Percentiles rank a stretch among this genome's conserved stretches.
phyloP scores from a whole-genome alignment of 2,329 filamentous ascomycete species.

The Zymoseptoria ardabiliae region DNA sequence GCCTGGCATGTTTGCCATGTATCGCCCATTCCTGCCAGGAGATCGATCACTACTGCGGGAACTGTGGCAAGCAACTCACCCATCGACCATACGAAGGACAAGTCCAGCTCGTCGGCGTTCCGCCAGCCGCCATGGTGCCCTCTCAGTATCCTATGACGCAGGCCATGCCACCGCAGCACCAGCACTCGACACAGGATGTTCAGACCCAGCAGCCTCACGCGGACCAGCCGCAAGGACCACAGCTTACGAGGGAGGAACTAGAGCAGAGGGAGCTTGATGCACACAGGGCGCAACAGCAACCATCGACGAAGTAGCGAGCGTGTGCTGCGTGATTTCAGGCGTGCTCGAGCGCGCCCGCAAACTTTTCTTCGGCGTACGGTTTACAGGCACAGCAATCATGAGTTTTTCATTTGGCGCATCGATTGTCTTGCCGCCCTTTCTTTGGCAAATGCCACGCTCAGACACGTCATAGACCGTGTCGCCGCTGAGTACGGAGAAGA shows the following conservation, averaged over 20 bases:
- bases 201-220: too few relatives aligned
- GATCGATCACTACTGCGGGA: constrained; percentile 8
- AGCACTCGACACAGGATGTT: background rate
- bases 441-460: too few relatives aligned
- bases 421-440: background rate
- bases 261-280: background rate
- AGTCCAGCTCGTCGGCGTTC: background rate
- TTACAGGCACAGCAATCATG: too few relatives aligned
- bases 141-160: background rate
- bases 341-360: background rate
- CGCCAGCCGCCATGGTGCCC: background rate
- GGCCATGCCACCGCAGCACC: background rate
- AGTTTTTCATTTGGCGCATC: too few relatives aligned
- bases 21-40: constrained; percentile 6
- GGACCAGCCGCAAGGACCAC: too few relatives aligned
- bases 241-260: background rate
- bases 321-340: background rate
- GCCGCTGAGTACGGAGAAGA: too few relatives aligned
- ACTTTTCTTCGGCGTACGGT: background rate
- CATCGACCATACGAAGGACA: constrained; percentile 3
- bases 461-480: too few relatives aligned
- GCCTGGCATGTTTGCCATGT: constrained; percentile 8
- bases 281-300: background rate
- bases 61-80: constrained; percentile 5
- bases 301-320: background rate